Base-by-base conservation (phyloP, 1,284 basidiomycete genomes). In the Ustilago trichophora region DNA sequence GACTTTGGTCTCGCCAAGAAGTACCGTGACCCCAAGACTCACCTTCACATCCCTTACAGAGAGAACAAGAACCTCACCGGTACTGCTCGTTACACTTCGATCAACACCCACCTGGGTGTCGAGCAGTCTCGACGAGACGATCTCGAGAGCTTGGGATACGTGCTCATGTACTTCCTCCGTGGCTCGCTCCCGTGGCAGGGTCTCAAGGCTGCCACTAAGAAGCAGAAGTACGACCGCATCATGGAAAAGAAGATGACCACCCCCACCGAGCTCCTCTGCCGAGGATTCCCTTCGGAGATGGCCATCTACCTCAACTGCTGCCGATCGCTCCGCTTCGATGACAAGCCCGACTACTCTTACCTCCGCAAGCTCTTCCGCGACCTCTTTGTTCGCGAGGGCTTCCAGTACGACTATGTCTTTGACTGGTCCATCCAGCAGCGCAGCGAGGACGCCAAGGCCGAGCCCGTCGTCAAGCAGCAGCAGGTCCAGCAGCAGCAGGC, bases 51-150 rank as follows among this genome's bases (percentile, higher is more conserved):
- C 75, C 95, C 95, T 4, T 98, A 98, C 87, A 88, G 95, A 78
- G 96, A 98, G 88, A 98, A 98, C 88, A 98, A 98, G 90, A 98
- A 98, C 83, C 84, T 98, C 76, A 98, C 95, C 1, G 96, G 96
- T 69, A 98, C 96, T 21, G 96, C 95, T 65, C 91, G 95, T 54
- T 99, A 98, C 87, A 98, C 95, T 1, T 97, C 93, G 24, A 98
- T 98, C 86, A 98, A 98, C 85, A 98, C 95, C 40, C 96, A 98
- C 82, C 84, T 98, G 80, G 96, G 95, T 78, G 94, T 98, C 52
- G 79, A 81, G 58, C 79, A 81, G 68, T 80, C 78, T 3, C 77
- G 79, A 44, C 75, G 79, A 46, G 79, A 81, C 53, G 79, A 81
- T 38, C 76, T 81, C 59, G 79, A 81, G 68, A 73, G 70, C 9